These are phyloP conservation scores for Aureobasidium lini DNA, from an alignment of 2,329 filamentous ascomycete species.

Conservation along the genomic window DNA sequence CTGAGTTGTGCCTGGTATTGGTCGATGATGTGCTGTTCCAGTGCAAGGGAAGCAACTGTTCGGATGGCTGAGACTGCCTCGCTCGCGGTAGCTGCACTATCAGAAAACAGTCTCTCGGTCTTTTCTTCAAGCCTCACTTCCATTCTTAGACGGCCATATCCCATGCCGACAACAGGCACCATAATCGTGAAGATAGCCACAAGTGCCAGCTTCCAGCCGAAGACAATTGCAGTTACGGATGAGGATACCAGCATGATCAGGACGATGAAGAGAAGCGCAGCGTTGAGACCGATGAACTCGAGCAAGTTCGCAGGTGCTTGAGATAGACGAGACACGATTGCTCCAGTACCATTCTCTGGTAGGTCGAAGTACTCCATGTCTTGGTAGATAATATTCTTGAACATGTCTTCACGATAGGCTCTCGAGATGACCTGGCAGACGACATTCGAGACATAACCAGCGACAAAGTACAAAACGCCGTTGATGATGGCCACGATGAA, in stretches of 20 bases:
- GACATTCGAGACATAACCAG: slow-evolving; percentile 39
- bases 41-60: slow-evolving; percentile 52
- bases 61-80: slow-evolving; percentile 29
- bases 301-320: slow-evolving; percentile 41
- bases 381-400: slow-evolving; percentile 35
- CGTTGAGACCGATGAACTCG: slow-evolving; percentile 38
- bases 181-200: slow-evolving; percentile 28
- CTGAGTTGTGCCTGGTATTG: slow-evolving; percentile 48
- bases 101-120: slow-evolving; percentile 24
- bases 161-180: slow-evolving; percentile 26
- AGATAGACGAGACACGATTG: slow-evolving; percentile 35
- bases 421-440: background rate
- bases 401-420: slow-evolving; percentile 28
- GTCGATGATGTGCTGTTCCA: slow-evolving; percentile 52
- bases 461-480: slow-evolving; percentile 35
- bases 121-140: slow-evolving; percentile 26
- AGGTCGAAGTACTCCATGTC: slow-evolving; percentile 37
- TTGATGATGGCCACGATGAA: slow-evolving; percentile 47
- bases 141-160: slow-evolving; percentile 28
- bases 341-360: slow-evolving; percentile 38
- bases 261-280: slow-evolving; percentile 45
- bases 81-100: slow-evolving; percentile 28
- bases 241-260: slow-evolving; percentile 26
- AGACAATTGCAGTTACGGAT: slow-evolving; percentile 26
- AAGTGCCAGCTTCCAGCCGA: slow-evolving; percentile 32